Base-by-base conservation (phyloP, 208 protist species). In the Phytomonas sp. region DNA sequence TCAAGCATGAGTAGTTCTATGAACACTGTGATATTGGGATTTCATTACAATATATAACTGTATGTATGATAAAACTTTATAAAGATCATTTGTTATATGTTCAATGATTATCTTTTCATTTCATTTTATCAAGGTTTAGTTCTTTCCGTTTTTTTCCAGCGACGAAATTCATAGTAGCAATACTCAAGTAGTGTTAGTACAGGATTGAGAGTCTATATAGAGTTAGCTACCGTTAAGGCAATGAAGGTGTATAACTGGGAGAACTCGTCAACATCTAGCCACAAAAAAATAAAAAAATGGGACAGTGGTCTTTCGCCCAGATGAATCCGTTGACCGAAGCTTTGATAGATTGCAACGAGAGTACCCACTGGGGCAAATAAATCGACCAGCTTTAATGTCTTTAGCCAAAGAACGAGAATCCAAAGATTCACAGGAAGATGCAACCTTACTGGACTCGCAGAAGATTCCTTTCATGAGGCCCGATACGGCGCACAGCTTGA, bases 221-320 rank as follows among this genome's bases (percentile, higher is more conserved):
- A 62, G 30, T 34, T 62, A 62, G 30, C 8, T 62, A 62, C 30
- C 29, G 8, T n/a, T 62, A 62, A 19, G 63, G 29, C 6, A 67
- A 81, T 81, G 76, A 74, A 37, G 66, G 73, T 92, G 63, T 95
- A 95, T 73, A 90, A 82, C 70, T 95, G 91, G 91, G 91, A 95
- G 61, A 85, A 72, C 60, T 71, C 80, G 7, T 77, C 72, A 65
- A 66, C 68, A 36, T 69, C 74, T 52, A 37, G 42, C 37, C 81
- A 76, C 63, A 81, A 77, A 67, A 92, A 93, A 74, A 76, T 78
- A 94, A 70, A 90, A 88, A 74, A 92, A 88, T 11, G 91, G 91
- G 42, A 94, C 84, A 5, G 88, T 96, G 19, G 91, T 96, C 19
- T 75, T 96, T n/a, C 88, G 94, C 79, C 45, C 67, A 32, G 81